phyloP scores from a whole-genome alignment of 306 rosid species.

The Prinsepia uniflora region DNA sequence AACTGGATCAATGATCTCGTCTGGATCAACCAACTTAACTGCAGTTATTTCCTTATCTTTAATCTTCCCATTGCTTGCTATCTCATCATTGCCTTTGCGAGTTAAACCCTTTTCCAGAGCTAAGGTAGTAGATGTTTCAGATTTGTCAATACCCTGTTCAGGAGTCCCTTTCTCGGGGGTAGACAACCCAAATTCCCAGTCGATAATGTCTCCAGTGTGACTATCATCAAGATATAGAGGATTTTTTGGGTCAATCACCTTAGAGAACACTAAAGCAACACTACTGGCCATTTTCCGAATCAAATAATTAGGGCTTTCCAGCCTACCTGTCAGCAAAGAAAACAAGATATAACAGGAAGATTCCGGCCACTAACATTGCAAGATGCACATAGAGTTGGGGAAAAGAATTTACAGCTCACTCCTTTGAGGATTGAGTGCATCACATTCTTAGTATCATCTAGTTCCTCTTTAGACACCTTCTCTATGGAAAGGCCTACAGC shows the following conservation, averaged over 20 bases:
- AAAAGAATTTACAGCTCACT: constrained; percentile 70
- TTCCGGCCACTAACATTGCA: constrained; percentile 23
- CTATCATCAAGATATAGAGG: constrained; percentile 89
- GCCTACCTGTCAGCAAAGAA: constrained; percentile 68
- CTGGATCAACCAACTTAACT: constrained; percentile 70
- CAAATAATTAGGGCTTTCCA: constrained; percentile 78
- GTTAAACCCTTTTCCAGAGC: constrained; percentile 32
- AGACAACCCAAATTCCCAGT: constrained; percentile 72
- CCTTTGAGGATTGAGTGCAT: constrained; percentile 87
- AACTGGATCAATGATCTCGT: constrained; percentile 81
- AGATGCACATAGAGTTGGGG: constrained; percentile 15
- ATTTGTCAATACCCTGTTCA: constrained; percentile 28
- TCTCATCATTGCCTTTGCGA: constrained; percentile 31
- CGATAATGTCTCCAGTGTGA: constrained; percentile 58
- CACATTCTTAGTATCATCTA: constrained; percentile 71
- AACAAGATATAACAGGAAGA: constrained; percentile 25
- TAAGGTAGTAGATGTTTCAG: constrained; percentile 28
- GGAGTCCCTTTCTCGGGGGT: constrained; percentile 40
- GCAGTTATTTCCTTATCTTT: constrained; percentile 49
- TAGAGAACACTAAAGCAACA: constrained; percentile 81
- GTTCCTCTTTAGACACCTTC: constrained; percentile 68
- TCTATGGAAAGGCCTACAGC: constrained; percentile 79
- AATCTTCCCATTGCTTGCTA: constrained; percentile 31
- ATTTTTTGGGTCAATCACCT: constrained; percentile 87
- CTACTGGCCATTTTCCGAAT: constrained; percentile 83